Evolutionary conservation across 2,329 filamentous ascomycete species (phyloP), one percentile per base, ranked within the genome.

Genomic region (Xylaria sp.): DNA sequence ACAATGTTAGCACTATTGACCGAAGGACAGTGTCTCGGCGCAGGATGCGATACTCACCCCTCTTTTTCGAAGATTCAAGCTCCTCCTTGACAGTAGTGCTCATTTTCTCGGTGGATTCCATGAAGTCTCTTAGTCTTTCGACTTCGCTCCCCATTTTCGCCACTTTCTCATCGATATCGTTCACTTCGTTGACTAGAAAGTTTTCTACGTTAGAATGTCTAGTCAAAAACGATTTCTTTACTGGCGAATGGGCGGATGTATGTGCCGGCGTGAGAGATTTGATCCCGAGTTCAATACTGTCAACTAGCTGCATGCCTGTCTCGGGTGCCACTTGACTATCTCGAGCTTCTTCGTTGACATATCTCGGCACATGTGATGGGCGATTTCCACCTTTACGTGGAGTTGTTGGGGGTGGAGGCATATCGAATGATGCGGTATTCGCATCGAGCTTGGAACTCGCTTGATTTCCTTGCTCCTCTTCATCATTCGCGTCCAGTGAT

Each of bases 161-260:
- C 73, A 98, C 87, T 72, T 91, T 89, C 70, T 88, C 88, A 75
- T 94, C 91, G 73, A 94, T 89, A 79, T 98, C 94, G 87, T 91
- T 95, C 76, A 88, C 92, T 93, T 98, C 94, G 87, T 91, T 95
- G 76, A 88, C 92, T 93, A 87, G 72, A 81, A 84, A 88, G 41
- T 79, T 80, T 75, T 83, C 86, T 73, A 87, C 82, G 86, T 93
- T 91, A 90, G 94, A 93, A 85, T 90, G 83, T 83, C 90, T 92
- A 73, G 87, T 91, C 76, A 95, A 84, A 83, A 86, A 94, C 1
- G 78, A 75, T 15, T 78, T 79, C 72, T 87, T 86, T 43, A 73
- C 81, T 68, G 83, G 84, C 76, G 82, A 85, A 67, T 78, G 78
- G 72, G 79, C 78, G 75, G 83, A 80, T 72, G 83, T 81, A 25